phyloP scores from a whole-genome alignment of 352 stramenopile species.

The Hyaloperonospora arabidopsidis region DNA sequence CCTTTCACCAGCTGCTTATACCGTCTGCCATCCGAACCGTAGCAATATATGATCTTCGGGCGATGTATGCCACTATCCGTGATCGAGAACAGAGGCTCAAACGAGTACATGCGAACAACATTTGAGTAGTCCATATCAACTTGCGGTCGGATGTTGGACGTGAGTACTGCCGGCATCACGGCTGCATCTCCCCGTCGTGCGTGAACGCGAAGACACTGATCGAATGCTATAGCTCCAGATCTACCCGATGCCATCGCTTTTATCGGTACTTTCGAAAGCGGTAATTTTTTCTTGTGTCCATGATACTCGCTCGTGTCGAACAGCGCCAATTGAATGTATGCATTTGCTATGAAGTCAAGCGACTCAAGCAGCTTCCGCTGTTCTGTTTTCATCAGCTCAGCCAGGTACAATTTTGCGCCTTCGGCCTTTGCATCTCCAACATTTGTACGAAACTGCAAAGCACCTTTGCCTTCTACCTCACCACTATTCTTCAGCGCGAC shows the following conservation, averaged over 20 bases:
- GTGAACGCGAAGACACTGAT: conserved; percentile 62
- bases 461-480: conserved; percentile 78
- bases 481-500: conserved; percentile 92
- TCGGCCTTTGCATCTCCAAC: conserved; percentile 73
- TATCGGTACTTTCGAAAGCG: conserved; percentile 53
- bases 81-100: conserved; percentile 89
- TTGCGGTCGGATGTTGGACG: conserved; percentile 48
- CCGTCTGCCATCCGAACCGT: conserved; percentile 85
- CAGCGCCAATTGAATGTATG: conserved; percentile 75
- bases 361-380: conserved; percentile 60
- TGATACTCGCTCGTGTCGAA: conserved; percentile 77
- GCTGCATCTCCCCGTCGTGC: conserved; percentile 35
- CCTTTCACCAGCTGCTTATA: conserved; percentile 97
- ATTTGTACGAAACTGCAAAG: conserved; percentile 69
- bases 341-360: conserved; percentile 61
- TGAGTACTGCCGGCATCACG: conserved; percentile 77
- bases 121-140: conserved; percentile 77
- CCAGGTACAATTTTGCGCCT: conserved; percentile 49
- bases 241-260: conserved; percentile 22
- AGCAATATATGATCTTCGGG: conserved; percentile 96
- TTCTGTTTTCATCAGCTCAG: conserved; percentile 44
- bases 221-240: conserved; percentile 34
- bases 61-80: conserved; percentile 92
- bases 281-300: conserved; percentile 63
- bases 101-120: conserved; percentile 81